phyloP scores from a whole-genome alignment of 805 yeast species.

The Geotrichum ghanense region DNA sequence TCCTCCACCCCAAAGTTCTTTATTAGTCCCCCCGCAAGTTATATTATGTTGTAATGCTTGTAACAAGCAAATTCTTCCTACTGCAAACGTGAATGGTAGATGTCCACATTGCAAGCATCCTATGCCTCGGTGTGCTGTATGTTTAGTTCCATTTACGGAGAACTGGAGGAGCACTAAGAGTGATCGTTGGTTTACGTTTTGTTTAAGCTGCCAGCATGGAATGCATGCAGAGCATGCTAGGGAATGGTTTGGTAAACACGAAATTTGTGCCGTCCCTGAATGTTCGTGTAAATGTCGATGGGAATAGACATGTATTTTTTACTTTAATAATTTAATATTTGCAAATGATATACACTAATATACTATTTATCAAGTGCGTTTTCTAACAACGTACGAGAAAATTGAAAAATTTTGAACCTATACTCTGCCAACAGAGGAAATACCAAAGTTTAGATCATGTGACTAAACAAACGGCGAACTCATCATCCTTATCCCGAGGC shows the following conservation, averaged over 20 bases:
- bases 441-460: no score
- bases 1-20: constrained; percentile 36
- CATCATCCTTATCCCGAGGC: no score
- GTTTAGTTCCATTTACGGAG: constrained; percentile 64
- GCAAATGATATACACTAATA: no score
- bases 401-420: no score
- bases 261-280: constrained; percentile 88
- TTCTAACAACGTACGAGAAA: no score
- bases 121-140: constrained; percentile 83
- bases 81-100: constrained; percentile 3
- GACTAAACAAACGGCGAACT: no score
- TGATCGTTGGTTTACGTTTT: constrained; percentile 83
- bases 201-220: constrained; percentile 85
- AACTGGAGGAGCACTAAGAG: constrained; percentile 32
- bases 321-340: no score
- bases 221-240: constrained; percentile 93
- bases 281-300: constrained; percentile 63
- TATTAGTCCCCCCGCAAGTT: constrained; percentile 58
- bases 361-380: no score
- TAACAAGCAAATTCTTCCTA: constrained; percentile 35
- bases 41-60: constrained; percentile 75
- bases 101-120: constrained; percentile 87
- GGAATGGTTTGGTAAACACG: constrained; percentile 86
- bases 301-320: background rate
- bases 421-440: no score